Base-by-base conservation (phyloP, 805 yeast species). In the Pichia paraexigua region DNA sequence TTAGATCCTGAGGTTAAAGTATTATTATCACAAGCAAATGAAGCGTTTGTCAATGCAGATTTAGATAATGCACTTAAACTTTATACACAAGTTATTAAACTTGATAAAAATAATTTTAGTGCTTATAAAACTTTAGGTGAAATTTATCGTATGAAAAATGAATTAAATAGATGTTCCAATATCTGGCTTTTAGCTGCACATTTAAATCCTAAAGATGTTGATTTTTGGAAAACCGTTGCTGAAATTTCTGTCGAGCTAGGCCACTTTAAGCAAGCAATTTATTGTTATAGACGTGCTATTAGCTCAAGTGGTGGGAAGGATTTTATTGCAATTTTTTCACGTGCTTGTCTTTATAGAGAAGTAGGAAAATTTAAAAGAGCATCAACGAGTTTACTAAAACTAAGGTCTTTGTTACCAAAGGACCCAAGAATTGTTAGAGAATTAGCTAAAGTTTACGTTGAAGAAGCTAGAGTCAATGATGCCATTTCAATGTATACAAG, bases 61-160 rank as follows among this genome's bases (percentile, higher is more conserved):
- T 73, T 78, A 20, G 78, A 75, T 30, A 73, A 69, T 1, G 92
- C 95, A 0, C 76, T 79, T 57, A 68, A 76, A 47, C 63, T 76
- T 47, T 91, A 77, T 66, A 70, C 73, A 57, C 87, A 80, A 54
- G 95, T 89, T 13, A 82, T 92, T 53, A 81, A 83, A 58, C 73
- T 82, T 49, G 96, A 90, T 62, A 83, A 87, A 15, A 78, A 79
- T 57, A 85, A 87, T 63, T 84, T 80, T 64, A 80, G 86, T 44
- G 97, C 97, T 0, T 91, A 91, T 71, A 84, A 86, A 60, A 86
- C 95, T 0, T 69, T 90, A 44, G 97, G 97, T 45, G 96, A 87
- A 61, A 86, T 92, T 45, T 84, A 86, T 57, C 75, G 80, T 51
- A 71, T 77, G 48, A 83, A 81, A 54, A 91, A 89, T 1, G 73